phyloP scores from a whole-genome alignment of 495 filamentous ascomycete genomes.

The Hypoxylon fuscum region DNA sequence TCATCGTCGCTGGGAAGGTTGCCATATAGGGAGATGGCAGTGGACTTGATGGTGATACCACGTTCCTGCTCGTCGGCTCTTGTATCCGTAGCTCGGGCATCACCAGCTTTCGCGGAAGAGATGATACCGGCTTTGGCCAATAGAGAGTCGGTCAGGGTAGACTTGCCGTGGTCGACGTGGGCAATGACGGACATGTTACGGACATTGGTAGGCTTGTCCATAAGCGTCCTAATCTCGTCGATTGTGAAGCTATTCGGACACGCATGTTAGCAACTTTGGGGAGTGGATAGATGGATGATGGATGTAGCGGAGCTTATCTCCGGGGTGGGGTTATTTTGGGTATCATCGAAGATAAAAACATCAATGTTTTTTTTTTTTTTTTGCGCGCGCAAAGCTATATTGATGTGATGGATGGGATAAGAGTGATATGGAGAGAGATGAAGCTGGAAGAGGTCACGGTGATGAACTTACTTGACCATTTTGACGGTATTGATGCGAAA shows the following conservation, averaged over 20 bases:
- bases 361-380: no score
- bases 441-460: neutral
- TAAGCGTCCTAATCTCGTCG: conserved; percentile 95
- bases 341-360: conserved; percentile 17
- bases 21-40: conserved; percentile 98
- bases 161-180: conserved; percentile 99
- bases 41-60: conserved; percentile 99
- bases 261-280: conserved; percentile 43
- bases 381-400: conserved; percentile 17
- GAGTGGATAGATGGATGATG: conserved; percentile 20
- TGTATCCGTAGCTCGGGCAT: conserved; percentile 95
- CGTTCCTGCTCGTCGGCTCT: conserved; percentile 97
- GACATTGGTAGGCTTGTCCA: conserved; percentile 98
- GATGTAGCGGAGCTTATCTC: conserved; percentile 53
- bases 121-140: conserved; percentile 99
- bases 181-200: conserved; percentile 99
- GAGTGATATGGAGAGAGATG: neutral
- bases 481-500: conserved; percentile 79
- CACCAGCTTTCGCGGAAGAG: conserved; percentile 95
- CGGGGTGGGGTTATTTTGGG: conserved; percentile 51
- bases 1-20: conserved; percentile 83
- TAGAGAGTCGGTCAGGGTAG: conserved; percentile 98
- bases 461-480: conserved; percentile 94
- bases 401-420: conserved; percentile 41
- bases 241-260: conserved; percentile 86